Base-by-base conservation (phyloP, 345 rosid genomes). In the Melaleuca alternifolia region DNA sequence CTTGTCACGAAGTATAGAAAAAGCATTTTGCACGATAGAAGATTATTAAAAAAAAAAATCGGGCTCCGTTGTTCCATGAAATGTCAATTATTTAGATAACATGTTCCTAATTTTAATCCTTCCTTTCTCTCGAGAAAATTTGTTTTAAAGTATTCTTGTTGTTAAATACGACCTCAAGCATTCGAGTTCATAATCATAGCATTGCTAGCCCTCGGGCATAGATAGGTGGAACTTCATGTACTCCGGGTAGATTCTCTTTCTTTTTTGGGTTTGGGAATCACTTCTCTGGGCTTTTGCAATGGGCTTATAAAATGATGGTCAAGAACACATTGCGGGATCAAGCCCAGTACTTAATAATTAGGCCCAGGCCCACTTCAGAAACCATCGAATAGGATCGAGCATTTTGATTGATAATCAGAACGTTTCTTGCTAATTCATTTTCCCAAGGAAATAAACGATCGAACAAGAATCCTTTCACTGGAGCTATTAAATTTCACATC, bases 401-500 rank as follows among this genome's bases (percentile, higher is more conserved):
- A n/a, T 59, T 59, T 12, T 16, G n/a, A 33, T n/a, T 59, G 33
- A 59, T n/a, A n/a, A 59, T n/a, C 4, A n/a, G 9, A 59, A 59
- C 71, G 6, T 59, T n/a, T 20, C 33, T 8, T 13, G 33, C 71
- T n/a, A 12, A 6, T 12, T n/a, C 18, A n/a, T 59, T 59, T 57
- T 59, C n/a, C 65, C 71, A 59, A n/a, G 18, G 71, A 59, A 12
- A 59, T 6, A n/a, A 59, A n/a, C 33, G 11, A n/a, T n/a, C n/a
- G 0, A 13, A 59, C n/a, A n/a, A 33, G 37, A 59, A n/a, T n/a
- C 0, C 3, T n/a, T 59, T n/a, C n/a, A n/a, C 12, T 13, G 8
- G n/a, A 59, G n/a, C n/a, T 59, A 59, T 59, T n/a, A n/a, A n/a
- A 5, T n/a, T n/a, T 59, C 41, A 41, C 41, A 2, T 4, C 41